These are phyloP conservation scores for Tuber umbilicatum DNA, from an alignment of 495 filamentous ascomycete species.

Conservation along the genomic window DNA sequence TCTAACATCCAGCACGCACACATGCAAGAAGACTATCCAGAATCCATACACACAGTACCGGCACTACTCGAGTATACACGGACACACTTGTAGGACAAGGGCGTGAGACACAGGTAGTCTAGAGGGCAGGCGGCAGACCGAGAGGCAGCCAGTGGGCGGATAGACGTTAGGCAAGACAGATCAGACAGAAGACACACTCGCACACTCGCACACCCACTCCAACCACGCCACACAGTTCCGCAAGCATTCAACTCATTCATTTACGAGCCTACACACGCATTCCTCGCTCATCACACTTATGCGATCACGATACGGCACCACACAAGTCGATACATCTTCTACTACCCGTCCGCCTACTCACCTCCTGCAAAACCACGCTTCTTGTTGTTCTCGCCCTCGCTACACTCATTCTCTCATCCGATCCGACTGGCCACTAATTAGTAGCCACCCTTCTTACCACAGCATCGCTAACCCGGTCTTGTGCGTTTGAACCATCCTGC, in stretches of 20 bases:
- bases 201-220: background rate
- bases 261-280: background rate
- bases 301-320: background rate
- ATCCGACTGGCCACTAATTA: background rate
- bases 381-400: background rate
- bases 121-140: background rate
- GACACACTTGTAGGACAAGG: background rate
- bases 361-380: conserved; percentile 2
- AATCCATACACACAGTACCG: background rate
- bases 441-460: background rate
- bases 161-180: background rate
- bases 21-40: background rate
- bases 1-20: background rate
- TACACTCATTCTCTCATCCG: background rate
- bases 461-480: background rate
- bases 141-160: background rate
- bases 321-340: background rate
- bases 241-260: conserved; percentile 2
- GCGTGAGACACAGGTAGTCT: background rate
- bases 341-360: background rate
- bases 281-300: background rate
- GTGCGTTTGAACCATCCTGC: background rate
- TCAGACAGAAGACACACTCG: background rate
- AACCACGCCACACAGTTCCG: background rate
- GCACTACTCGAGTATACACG: background rate